phyloP scores from a whole-genome alignment of 1,139 yeast species.

The Suhomyces ambrosiae region DNA sequence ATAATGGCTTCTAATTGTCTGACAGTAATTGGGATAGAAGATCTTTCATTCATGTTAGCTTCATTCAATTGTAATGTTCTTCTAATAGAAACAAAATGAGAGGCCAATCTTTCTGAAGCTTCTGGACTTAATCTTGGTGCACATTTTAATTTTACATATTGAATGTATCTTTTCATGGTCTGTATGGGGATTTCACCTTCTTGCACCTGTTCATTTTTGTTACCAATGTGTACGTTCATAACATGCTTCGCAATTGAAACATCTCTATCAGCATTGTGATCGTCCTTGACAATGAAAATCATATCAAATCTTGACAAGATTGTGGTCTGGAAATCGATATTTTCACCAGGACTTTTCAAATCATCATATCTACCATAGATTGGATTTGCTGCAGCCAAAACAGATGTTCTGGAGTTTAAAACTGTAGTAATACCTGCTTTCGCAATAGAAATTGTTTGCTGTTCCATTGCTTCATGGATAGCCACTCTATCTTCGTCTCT shows the following conservation, averaged over 20 bases:
- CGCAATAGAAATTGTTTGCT: conserved; percentile 98
- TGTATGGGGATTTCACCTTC: conserved; percentile 91
- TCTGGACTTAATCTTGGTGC: conserved; percentile 91
- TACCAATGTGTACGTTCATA: conserved; percentile 88
- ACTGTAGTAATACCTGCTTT: conserved; percentile 98
- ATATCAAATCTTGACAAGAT: conserved; percentile 96
- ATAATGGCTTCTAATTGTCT: conserved; percentile 97
- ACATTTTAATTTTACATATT: conserved; percentile 84
- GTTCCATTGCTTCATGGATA: conserved; percentile 99
- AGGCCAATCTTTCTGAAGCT: conserved; percentile 89
- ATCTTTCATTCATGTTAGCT: conserved; percentile 79
- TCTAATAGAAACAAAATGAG: conserved; percentile 91
- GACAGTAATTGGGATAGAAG: conserved; percentile 94
- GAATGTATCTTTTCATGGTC: conserved; percentile 88
- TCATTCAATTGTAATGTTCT: conserved; percentile 82
- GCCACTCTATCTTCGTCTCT: conserved; percentile 99
- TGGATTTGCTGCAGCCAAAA: conserved; percentile 97
- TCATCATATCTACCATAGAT: conserved; percentile 96
- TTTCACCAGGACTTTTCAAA: conserved; percentile 94
- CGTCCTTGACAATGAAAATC: conserved; percentile 97
- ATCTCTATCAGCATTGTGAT: conserved; percentile 85
- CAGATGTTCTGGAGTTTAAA: conserved; percentile 92
- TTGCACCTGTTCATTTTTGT: conserved; percentile 50
- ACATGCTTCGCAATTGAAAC: conserved; percentile 92
- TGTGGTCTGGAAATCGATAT: conserved; percentile 96